phyloP scores from a whole-genome alignment of 2,329 filamentous ascomycete genomes.

The Meredithiella fracta region DNA sequence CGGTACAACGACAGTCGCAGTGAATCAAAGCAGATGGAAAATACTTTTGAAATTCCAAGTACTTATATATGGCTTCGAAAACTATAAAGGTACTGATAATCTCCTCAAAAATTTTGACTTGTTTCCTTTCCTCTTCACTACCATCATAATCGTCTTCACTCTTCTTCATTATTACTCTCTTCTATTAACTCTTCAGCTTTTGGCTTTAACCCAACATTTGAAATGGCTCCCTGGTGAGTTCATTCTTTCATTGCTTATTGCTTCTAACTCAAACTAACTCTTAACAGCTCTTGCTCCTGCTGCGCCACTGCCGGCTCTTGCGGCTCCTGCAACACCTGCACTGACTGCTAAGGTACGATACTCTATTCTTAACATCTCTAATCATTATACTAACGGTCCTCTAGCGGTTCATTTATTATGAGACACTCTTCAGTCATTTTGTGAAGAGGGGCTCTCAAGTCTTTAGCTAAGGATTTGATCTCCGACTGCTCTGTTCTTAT shows the following conservation, averaged over 20 bases:
- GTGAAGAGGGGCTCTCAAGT: no score
- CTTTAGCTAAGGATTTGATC: no score
- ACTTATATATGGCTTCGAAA: not conserved
- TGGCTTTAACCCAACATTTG: conserved; percentile 7
- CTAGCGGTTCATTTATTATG: no score
- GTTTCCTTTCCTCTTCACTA: not conserved
- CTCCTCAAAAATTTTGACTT: not conserved
- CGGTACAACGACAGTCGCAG: no score
- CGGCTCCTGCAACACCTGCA: conserved; percentile 10
- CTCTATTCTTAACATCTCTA: not conserved
- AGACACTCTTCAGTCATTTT: no score
- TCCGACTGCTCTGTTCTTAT: no score
- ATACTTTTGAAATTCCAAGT: not conserved
- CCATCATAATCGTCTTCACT: not conserved
- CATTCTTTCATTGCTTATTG: not conserved
- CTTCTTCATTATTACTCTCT: not conserved
- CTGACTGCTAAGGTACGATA: conserved; percentile 2
- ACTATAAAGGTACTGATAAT: conserved; percentile 5
- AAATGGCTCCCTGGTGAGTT: conserved; percentile 13
- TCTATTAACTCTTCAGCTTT: conserved; percentile 1
- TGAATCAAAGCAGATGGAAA: no score
- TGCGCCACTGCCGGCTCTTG: conserved; percentile 7
- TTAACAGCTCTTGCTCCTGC: conserved; percentile 13
- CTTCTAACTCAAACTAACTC: conserved; percentile 2
- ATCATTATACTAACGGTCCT: no score